These are phyloP conservation scores for Parasitella parasitica DNA, from an alignment of 371 early-diverging fungal species.

Conservation along the genomic window DNA sequence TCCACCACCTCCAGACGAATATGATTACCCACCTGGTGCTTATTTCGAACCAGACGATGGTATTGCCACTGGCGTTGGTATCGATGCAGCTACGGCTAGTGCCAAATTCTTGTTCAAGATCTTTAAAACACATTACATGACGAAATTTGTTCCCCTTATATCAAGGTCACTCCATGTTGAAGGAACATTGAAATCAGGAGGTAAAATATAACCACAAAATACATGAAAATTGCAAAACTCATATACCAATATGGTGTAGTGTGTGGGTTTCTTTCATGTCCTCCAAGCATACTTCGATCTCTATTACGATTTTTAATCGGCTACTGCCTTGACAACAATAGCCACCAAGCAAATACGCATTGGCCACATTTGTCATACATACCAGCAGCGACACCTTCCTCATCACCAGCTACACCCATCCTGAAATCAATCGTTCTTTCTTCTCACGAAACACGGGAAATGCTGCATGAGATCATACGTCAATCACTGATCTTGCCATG, in stretches of 20 bases:
- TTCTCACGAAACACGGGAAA: constrained; percentile 67
- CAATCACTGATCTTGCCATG: constrained; percentile 68
- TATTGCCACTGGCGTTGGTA: constrained; percentile 65
- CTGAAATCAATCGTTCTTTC: constrained; percentile 68
- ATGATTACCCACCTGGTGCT: constrained; percentile 54
- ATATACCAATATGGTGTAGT: constrained; percentile 8
- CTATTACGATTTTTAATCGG: constrained; percentile 69
- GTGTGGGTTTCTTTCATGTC: constrained; percentile 70
- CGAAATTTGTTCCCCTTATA: constrained; percentile 70
- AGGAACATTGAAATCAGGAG: constrained; percentile 37
- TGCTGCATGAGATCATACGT: constrained; percentile 75
- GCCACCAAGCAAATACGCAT: constrained; percentile 19
- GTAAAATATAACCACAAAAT: constrained; percentile 11
- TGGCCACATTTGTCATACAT: constrained; percentile 39
- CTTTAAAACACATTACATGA: constrained; percentile 64
- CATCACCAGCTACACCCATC: constrained; percentile 69
- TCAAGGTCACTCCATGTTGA: constrained; percentile 46
- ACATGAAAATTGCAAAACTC: background rate
- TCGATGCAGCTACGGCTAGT: constrained; percentile 67
- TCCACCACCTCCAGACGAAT: constrained; percentile 58
- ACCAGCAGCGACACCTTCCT: constrained; percentile 46
- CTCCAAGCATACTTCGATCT: constrained; percentile 67
- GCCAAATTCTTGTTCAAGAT: constrained; percentile 72
- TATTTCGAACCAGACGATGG: constrained; percentile 59
- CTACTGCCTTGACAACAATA: constrained; percentile 56